phyloP scores from a whole-genome alignment of 1,284 basidiomycete species.

The Ustilago esculenta region DNA sequence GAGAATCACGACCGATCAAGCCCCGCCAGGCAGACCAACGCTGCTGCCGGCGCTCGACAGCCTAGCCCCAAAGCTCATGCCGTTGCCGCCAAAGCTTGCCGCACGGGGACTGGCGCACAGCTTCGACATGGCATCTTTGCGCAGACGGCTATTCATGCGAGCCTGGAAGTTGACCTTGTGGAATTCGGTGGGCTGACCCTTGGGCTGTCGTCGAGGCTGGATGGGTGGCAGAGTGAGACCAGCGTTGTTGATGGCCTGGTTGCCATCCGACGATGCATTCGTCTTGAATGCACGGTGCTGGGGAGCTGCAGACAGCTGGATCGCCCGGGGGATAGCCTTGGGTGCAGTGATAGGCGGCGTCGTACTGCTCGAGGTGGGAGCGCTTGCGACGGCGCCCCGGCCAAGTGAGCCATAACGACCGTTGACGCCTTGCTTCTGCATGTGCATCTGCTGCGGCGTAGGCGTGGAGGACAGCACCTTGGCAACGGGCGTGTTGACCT shows the following conservation, averaged over 20 bases:
- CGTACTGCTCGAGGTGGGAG: constrained; percentile 27
- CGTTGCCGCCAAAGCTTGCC: constrained; percentile 47
- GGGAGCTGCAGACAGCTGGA: constrained; percentile 48
- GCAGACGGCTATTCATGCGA: constrained; percentile 52
- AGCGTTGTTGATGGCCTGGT: constrained; percentile 24
- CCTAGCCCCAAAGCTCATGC: constrained; percentile 43
- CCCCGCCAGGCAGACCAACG: constrained; percentile 12
- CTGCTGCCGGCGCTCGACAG: constrained; percentile 40
- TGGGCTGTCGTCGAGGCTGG: constrained; percentile 57
- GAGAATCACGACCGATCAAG: constrained; percentile 1
- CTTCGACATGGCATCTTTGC: constrained; percentile 61
- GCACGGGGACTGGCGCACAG: constrained; percentile 58
- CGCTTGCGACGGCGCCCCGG: constrained; percentile 20
- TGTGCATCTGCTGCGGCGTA: constrained; percentile 13
- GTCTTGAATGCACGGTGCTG: constrained; percentile 46
- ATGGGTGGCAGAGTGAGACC: constrained; percentile 42
- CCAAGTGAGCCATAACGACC: constrained; percentile 32
- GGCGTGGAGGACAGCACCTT: constrained; percentile 34
- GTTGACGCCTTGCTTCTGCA: constrained; percentile 16
- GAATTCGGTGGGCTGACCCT: constrained; percentile 60
- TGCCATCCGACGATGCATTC: constrained; percentile 8
- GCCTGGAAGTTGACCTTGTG: constrained; percentile 58
- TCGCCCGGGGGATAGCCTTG: constrained; percentile 45
- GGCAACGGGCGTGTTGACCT: constrained; percentile 29
- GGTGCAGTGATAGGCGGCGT: constrained; percentile 35